Conservation (phyloP, 768 basidiomycete species). For the Steccherinum ochraceum region DNA sequence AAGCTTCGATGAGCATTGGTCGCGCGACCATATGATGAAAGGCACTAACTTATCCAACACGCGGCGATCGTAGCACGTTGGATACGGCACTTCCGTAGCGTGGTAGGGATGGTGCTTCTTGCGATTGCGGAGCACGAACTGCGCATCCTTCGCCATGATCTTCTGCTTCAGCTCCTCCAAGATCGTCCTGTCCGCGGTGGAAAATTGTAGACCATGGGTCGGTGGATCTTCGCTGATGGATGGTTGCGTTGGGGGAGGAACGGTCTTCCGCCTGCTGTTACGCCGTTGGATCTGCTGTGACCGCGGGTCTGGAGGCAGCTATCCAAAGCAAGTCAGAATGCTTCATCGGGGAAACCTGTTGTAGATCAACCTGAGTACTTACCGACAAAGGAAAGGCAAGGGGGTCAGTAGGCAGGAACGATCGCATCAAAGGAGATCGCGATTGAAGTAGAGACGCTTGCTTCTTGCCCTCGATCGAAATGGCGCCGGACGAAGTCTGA, state of each 20-base stretch:
- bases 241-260: not conserved
- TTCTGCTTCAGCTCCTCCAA: constrained; percentile 49
- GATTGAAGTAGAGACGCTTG: not conserved
- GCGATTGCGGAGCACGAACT: constrained; percentile 44
- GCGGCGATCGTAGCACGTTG: constrained; percentile 56
- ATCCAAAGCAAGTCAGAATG: too few species aligned
- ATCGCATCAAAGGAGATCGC: not conserved
- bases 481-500: constrained; percentile 6
- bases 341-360: too few species aligned
- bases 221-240: not conserved
- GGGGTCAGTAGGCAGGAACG: not conserved
- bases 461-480: not conserved
- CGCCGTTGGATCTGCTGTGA: constrained; percentile 6
- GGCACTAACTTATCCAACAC: constrained; percentile 60
- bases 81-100: constrained; percentile 55
- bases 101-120: constrained; percentile 53
- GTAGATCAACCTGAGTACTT: too few species aligned
- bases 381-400: not conserved
- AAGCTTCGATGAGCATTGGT: not conserved
- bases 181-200: constrained; percentile 57
- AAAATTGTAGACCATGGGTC: constrained; percentile 33
- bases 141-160: constrained; percentile 45
- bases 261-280: constrained; percentile 8
- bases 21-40: not conserved
- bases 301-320: not conserved